phyloP scores from a whole-genome alignment of 257 asterid species.

The Eustoma russellianum region DNA sequence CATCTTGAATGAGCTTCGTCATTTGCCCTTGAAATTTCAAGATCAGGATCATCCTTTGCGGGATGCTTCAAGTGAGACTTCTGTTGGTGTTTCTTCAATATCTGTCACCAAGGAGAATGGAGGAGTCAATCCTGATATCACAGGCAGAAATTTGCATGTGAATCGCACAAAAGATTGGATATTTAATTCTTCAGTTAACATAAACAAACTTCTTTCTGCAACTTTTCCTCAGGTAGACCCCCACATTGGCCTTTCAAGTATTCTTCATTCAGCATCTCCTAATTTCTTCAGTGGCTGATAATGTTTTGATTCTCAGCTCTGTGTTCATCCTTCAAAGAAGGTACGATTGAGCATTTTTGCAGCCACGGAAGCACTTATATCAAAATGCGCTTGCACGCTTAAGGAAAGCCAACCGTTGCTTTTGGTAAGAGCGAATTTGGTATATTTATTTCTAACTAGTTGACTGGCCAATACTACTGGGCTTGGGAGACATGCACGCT shows the following conservation, averaged over 20 bases:
- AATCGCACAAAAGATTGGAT: slow-evolving; percentile 72
- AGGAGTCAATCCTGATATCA: slow-evolving; percentile 16
- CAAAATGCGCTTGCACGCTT: slow-evolving; percentile 56
- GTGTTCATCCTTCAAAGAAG: slow-evolving; percentile 64
- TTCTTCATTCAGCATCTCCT: neutral
- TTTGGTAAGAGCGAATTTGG: slow-evolving; percentile 55
- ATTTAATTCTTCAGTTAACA: slow-evolving; percentile 46
- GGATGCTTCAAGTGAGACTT: slow-evolving; percentile 23
- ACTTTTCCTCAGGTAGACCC: slow-evolving; percentile 82
- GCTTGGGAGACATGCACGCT: no score
- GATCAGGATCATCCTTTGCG: slow-evolving; percentile 15
- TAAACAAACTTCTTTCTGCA: slow-evolving; percentile 66
- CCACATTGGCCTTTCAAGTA: slow-evolving; percentile 2
- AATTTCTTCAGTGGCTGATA: neutral
- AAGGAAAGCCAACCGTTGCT: slow-evolving; percentile 77
- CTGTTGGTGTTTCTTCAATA: slow-evolving; percentile 14
- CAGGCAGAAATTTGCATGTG: slow-evolving; percentile 48
- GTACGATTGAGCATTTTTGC: slow-evolving; percentile 64
- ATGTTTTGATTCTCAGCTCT: slow-evolving; percentile 44
- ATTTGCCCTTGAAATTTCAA: slow-evolving; percentile 38
- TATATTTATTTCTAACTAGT: slow-evolving; percentile 10
- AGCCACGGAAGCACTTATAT: slow-evolving; percentile 50
- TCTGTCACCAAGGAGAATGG: slow-evolving; percentile 22
- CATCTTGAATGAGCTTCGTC: slow-evolving; percentile 68
- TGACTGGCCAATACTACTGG: slow-evolving; percentile 10